Evolutionary conservation across 495 filamentous ascomycete species (phyloP), one percentile per base, ranked within the genome.

Genomic region (Xylaria acuta): DNA sequence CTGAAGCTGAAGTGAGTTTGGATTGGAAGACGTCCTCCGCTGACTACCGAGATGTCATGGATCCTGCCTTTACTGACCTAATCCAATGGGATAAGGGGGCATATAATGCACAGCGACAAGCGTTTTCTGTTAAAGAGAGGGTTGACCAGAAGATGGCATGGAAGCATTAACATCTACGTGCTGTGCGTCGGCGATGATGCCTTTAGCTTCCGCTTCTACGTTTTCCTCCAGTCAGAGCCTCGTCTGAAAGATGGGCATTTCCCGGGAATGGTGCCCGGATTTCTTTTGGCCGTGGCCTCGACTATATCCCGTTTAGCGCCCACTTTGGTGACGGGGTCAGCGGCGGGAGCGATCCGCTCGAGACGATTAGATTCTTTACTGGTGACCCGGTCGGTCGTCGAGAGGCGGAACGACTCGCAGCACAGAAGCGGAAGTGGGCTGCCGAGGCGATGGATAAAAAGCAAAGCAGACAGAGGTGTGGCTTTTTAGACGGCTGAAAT

Each of bases 401-500:
- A 53, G 49, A 53, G 49, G 49, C 49, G 5, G 49, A 53, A 12
- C 49, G 49, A 4, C 49, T 53, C 3, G 49, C 49, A 14, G n/a
- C n/a, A 14, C 49, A 9, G 20, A 53, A 53, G 49, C 49, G 49
- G 5, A 14, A 53, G 49, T 53, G 49, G 49, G 49, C 12, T 2
- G 49, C 49, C 5, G n/a, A 53, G 49, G n/a, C 49, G 3, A 53
- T 53, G 49, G 5, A n/a, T n/a, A n/a, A n/a, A n/a, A n/a, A n/a
- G 49, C 5, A 53, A 53, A 14, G 49, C 7, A 14, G 49, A 53
- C n/a, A 53, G 49, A 53, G 49, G 49, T 53, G 7, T 53, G 49
- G 49, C n/a, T 53, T 14, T 53, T 53, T 53, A 53, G 49, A 53
- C 49, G n/a, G n/a, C n/a, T n/a, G n/a, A n/a, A n/a, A n/a, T n/a